phyloP scores from a whole-genome alignment of 2,329 filamentous ascomycete species.

The Pseudogymnoascus sp. region DNA sequence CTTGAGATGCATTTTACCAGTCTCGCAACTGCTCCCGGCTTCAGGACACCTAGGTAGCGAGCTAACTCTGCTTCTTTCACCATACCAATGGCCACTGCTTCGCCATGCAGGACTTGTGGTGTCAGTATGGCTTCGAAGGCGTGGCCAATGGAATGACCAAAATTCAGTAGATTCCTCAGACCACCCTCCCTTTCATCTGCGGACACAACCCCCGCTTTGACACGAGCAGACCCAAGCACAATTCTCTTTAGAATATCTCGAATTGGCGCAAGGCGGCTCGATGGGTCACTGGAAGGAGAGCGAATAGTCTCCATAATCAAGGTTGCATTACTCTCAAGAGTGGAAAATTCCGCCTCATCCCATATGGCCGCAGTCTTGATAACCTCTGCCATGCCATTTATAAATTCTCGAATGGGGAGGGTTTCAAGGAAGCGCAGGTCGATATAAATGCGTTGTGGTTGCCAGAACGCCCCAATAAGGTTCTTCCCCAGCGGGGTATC shows the following conservation, averaged over 20 bases:
- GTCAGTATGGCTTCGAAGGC: conserved; percentile 93
- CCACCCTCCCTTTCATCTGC: conserved; percentile 91
- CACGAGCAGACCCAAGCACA: conserved; percentile 80
- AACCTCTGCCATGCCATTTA: conserved; percentile 98
- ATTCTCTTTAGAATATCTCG: conserved; percentile 63
- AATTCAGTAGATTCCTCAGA: conserved; percentile 88
- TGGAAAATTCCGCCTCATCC: conserved; percentile 76
- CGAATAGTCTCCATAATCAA: conserved; percentile 66
- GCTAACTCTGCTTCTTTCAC: conserved; percentile 94
- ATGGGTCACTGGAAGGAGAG: conserved; percentile 43
- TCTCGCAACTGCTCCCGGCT: conserved; percentile 79
- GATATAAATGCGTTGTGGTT: conserved; percentile 88
- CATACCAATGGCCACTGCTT: conserved; percentile 96
- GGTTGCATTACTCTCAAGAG: conserved; percentile 73
- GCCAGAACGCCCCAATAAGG: conserved; percentile 91
- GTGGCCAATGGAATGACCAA: conserved; percentile 96
- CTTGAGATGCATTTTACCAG: conserved; percentile 90
- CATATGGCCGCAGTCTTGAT: conserved; percentile 97
- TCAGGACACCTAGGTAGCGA: conserved; percentile 76
- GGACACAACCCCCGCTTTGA: conserved; percentile 92
- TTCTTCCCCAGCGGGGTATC: conserved; percentile 96
- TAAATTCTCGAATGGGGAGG: conserved; percentile 81
- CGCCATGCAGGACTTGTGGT: conserved; percentile 89
- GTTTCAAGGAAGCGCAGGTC: conserved; percentile 88
- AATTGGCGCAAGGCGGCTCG: conserved; percentile 59